Evolutionary conservation across 2,329 filamentous ascomycete genomes (phyloP).

Genomic region (Cytospora schulzeri): DNA sequence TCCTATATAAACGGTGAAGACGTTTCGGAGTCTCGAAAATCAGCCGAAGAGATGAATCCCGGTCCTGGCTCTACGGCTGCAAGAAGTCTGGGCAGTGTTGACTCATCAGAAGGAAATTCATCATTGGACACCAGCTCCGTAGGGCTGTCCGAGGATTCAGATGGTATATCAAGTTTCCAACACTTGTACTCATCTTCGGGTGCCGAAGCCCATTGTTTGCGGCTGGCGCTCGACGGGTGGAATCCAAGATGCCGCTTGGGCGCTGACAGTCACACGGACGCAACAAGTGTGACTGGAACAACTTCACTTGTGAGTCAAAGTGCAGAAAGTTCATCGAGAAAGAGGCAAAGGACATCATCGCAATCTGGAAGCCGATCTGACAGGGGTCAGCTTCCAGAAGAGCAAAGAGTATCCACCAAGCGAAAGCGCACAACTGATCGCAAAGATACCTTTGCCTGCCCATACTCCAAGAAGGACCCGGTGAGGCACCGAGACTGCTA

Average conservation of each 20-base stretch:
- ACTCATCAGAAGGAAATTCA: neutral
- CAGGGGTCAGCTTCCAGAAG: neutral
- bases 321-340: neutral
- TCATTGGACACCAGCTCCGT: neutral
- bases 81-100: neutral
- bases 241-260: neutral
- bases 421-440: neutral
- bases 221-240: neutral
- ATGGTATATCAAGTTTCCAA: neutral
- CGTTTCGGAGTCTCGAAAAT: neutral
- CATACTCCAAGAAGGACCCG: constrained; percentile 18
- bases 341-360: neutral
- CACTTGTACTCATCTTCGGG: neutral
- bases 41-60: neutral
- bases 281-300: neutral
- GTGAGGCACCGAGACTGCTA: neutral
- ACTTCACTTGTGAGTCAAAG: neutral
- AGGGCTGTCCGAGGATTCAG: neutral
- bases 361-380: neutral
- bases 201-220: neutral
- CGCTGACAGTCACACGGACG: neutral
- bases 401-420: neutral
- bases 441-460: constrained; percentile 12
- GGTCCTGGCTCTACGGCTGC: neutral
- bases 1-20: neutral